Conservation (phyloP, 1,284 basidiomycete genomes). For the Vanrija humicola region DNA sequence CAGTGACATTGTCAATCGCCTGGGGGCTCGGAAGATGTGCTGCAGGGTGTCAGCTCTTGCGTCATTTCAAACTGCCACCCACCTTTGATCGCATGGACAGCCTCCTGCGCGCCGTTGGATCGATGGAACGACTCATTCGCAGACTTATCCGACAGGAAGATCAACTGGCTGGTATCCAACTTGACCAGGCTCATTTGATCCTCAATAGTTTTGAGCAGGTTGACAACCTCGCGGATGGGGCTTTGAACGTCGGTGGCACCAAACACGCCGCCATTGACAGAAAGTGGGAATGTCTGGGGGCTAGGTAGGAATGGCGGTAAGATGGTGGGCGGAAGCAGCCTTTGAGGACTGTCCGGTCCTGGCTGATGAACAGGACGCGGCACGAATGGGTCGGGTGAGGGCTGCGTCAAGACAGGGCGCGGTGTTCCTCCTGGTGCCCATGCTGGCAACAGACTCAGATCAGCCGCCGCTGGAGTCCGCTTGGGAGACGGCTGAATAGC, state of each 20-base stretch:
- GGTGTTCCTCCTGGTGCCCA: no score
- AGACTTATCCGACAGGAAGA: constrained; percentile 1
- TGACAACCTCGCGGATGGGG: not conserved
- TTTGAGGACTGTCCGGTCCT: no score
- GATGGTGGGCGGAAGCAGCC: no score
- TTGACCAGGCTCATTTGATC: constrained; percentile 4
- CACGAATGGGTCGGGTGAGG: no score
- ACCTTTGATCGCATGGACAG: constrained; percentile 10
- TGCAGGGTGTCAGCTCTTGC: constrained; percentile 1
- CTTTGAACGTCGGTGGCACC: not conserved
- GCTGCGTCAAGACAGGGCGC: no score
- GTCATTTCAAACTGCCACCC: not conserved
- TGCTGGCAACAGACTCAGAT: no score
- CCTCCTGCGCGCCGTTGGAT: constrained; percentile 1
- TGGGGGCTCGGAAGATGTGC: constrained; percentile 2
- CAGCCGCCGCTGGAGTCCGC: no score
- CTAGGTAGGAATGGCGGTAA: no score
- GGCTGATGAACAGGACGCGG: no score
- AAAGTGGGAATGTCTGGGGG: no score
- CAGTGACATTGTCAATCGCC: constrained; percentile 2
- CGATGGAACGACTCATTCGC: constrained; percentile 2
- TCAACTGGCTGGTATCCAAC: not conserved
- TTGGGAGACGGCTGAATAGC: no score
- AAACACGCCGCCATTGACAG: not conserved
- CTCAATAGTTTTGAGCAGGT: constrained; percentile 4